Base-by-base conservation (phyloP, 306 rosid genomes). In the Vigna unguiculata region DNA sequence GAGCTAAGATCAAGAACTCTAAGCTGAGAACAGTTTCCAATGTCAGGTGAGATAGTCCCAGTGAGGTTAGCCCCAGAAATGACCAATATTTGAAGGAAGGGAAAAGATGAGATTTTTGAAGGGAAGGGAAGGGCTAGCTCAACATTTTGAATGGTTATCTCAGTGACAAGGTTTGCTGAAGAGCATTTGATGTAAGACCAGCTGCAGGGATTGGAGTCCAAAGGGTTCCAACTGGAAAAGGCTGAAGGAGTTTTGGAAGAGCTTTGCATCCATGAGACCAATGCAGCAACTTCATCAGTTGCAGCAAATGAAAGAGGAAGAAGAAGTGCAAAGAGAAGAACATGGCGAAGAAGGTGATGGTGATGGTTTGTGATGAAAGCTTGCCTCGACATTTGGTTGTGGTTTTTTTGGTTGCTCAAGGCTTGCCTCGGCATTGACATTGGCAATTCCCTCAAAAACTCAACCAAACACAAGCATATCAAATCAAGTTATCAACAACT, bases 171-270 rank as follows among this genome's bases (percentile, higher is more conserved):
- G 49, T 66, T 82, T 28, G 77, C 51, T 22, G 87, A 11, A n/a
- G 97, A 93, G 69, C 98, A 91, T 43, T 84, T 89, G 75, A 93
- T 82, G 85, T 59, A 83, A 20, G 90, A 48, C 97, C 98, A 91
- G 4, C 77, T 82, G 80, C 98, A 93, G 6, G 97, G 97, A 60
- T 75, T 88, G 49, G 88, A 62, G 76, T 87, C 88, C 34, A 71
- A 68, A 83, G 87, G 86, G 61, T 89, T 83, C 95, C 90, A 91
- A 25, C 68, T 61, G 36, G 93, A 78, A 70, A 89, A 84, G 21
- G 72, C 34, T 10, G 86, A 77, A 59, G 86, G 76, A 30, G 19
- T 20, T n/a, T 49, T 24, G 28, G 86, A 67, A 54, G 89, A 81
- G 55, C 71, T 59, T 8, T 87, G 86, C 58, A 87, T 76, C 97